Percentiles rank a stretch among this genome's conserved stretches.
phyloP scores from a whole-genome alignment of 2,329 filamentous ascomycete genomes.

The Neoscytalidium dimidiatum region DNA sequence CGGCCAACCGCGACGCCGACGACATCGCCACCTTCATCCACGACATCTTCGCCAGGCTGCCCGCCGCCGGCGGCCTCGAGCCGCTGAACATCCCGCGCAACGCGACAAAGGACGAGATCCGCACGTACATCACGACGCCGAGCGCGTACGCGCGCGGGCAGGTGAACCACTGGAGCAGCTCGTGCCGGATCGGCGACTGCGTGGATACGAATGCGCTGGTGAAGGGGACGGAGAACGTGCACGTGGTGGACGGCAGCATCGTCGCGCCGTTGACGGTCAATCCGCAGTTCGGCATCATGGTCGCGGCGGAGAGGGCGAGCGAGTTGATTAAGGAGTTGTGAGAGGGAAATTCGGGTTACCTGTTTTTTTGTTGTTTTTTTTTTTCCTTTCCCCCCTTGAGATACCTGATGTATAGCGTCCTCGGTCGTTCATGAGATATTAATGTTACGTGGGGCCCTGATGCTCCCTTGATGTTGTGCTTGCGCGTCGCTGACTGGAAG shows the following conservation, averaged over 20 bases:
- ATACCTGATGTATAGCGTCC: too few relatives aligned
- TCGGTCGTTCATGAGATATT: too few relatives aligned
- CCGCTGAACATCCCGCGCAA: slow-evolving; percentile 52
- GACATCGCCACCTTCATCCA: slow-evolving; percentile 55
- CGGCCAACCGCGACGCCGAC: slow-evolving; percentile 45
- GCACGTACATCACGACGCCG: slow-evolving; percentile 51
- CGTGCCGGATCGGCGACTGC: slow-evolving; percentile 53
- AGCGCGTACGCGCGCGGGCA: slow-evolving; percentile 52
- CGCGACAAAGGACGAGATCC: slow-evolving; percentile 51
- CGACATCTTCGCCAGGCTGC: slow-evolving; percentile 51
- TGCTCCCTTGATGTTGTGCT: too few relatives aligned
- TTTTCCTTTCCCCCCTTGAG: background rate
- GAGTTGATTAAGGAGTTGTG: slow-evolving; percentile 48
- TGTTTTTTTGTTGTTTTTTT: background rate
- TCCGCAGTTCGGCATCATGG: slow-evolving; percentile 58
- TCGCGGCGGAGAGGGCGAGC: slow-evolving; percentile 53
- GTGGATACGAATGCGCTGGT: slow-evolving; percentile 52
- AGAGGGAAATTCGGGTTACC: background rate
- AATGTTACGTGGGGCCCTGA: too few relatives aligned
- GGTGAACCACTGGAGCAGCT: slow-evolving; percentile 58
- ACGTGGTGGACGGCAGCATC: slow-evolving; percentile 56
- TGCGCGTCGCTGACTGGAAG: too few relatives aligned
- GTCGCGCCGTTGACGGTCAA: slow-evolving; percentile 55
- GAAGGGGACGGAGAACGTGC: slow-evolving; percentile 52
- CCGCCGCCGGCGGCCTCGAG: slow-evolving; percentile 42